Evolutionary conservation across 345 rosid genomes (phyloP).

Genomic region (Corchorus olitorius): DNA sequence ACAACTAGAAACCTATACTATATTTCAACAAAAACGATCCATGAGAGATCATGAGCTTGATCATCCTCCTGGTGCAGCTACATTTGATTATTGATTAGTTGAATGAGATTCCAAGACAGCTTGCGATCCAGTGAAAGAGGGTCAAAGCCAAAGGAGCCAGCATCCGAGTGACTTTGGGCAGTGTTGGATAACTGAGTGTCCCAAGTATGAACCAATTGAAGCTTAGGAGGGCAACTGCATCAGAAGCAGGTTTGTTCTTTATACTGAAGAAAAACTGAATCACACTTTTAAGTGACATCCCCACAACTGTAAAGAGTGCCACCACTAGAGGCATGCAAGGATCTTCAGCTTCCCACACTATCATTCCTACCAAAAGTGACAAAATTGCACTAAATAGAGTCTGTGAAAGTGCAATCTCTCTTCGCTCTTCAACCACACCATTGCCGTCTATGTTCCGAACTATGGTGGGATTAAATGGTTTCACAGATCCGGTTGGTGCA

Average conservation of each 20-base stretch:
- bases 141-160: conserved; percentile 33
- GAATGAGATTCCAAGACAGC: background rate
- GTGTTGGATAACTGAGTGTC: conserved; percentile 62
- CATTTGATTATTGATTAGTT: no score
- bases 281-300: conserved; percentile 71
- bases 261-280: conserved; percentile 64
- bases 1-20: no score
- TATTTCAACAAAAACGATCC: no score
- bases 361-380: conserved; percentile 65
- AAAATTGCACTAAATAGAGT: conserved; percentile 61
- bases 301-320: conserved; percentile 72
- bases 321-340: conserved; percentile 79
- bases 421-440: conserved; percentile 34
- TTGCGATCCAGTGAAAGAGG: conserved; percentile 23
- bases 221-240: conserved; percentile 79
- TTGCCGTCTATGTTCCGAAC: conserved; percentile 29
- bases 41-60: no score
- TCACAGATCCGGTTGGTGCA: conserved; percentile 29
- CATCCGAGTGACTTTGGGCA: conserved; percentile 54
- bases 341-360: conserved; percentile 61
- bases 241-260: conserved; percentile 67
- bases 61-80: no score
- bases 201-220: conserved; percentile 87
- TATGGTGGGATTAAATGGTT: conserved; percentile 27
- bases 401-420: conserved; percentile 56